Percentiles rank a stretch among this genome's conserved stretches.
phyloP scores from a whole-genome alignment of 2,329 filamentous ascomycete species.

The Pseudocercospora ulei region DNA sequence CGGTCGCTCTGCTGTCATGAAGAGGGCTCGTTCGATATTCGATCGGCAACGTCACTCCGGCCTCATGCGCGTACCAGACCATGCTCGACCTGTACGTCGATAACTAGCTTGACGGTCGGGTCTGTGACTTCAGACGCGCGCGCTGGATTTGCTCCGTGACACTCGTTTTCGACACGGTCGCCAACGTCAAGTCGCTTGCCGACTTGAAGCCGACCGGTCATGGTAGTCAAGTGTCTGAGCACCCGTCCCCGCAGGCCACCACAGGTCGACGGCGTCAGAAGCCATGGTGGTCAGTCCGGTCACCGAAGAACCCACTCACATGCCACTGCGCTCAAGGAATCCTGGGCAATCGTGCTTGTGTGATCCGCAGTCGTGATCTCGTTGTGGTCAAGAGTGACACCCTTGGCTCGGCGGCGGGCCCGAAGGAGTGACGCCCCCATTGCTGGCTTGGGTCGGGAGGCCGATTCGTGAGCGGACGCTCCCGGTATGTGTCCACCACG shows the following conservation, averaged over 20 bases:
- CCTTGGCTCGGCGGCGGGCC: conserved; percentile 38
- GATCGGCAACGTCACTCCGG: no score
- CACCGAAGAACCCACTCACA: conserved; percentile 39
- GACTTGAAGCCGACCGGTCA: conserved; percentile 44
- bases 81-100: no score
- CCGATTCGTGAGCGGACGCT: conserved; percentile 50
- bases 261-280: conserved; percentile 43
- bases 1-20: no score
- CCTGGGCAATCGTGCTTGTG: conserved; percentile 36
- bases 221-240: conserved; percentile 50
- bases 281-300: conserved; percentile 43
- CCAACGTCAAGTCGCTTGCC: conserved; percentile 33
- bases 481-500: conserved; percentile 50
- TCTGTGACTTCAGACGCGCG: no score
- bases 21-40: no score
- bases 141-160: no score
- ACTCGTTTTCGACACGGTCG: conserved; percentile 46
- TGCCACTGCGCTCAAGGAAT: conserved; percentile 38
- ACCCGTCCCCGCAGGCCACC: conserved; percentile 54
- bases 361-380: conserved; percentile 41
- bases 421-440: conserved; percentile 54
- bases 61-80: no score
- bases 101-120: no score
- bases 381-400: conserved; percentile 42
- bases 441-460: conserved; percentile 48